Evolutionary conservation across 306 rosid species (phyloP), one percentile per base, ranked within the genome.

Genomic region (Cyamopsis tetragonoloba): DNA sequence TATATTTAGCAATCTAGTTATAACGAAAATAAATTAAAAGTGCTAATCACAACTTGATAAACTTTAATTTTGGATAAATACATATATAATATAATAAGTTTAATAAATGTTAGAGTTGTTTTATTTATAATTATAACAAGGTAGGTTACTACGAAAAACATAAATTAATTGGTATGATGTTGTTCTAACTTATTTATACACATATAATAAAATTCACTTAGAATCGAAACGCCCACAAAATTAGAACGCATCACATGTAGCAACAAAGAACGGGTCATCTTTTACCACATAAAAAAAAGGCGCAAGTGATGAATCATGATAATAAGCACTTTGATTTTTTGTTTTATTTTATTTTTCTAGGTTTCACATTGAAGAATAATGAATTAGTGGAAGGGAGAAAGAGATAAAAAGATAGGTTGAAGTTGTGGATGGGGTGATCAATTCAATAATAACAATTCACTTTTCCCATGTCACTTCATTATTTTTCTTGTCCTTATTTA

Each of bases 391-490:
- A 65, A 19, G 4, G 14, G 19, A 17, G 37, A 77, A 80, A 80
- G n/a, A 59, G 78, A 47, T 53, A 28, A 39, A 41, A 54, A 50
- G 49, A 48, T 69, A 59, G 60, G 61, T 66, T 37, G 78, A 78
- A 71, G 72, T n/a, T 62, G 78, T 82, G 77, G 77, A 31, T 55
- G 20, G 72, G 80, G 82, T 34, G 60, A 70, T n/a, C n/a, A n/a
- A 71, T 47, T 76, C 75, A 68, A 72, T 63, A 35, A 44, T 67
- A 14, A 24, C 30, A 68, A 53, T 49, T 11, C 32, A 23, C 13
- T 66, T 42, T 60, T 43, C 71, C 12, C 31, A 18, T 17, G 72
- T 66, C 74, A 61, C 66, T 31, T 79, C 63, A 65, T 37, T 70
- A 46, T 47, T 31, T 58, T n/a, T n/a, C n/a, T n/a, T 56, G 73